Conservation (phyloP, 768 basidiomycete species). For the Kwoniella sp. region DNA sequence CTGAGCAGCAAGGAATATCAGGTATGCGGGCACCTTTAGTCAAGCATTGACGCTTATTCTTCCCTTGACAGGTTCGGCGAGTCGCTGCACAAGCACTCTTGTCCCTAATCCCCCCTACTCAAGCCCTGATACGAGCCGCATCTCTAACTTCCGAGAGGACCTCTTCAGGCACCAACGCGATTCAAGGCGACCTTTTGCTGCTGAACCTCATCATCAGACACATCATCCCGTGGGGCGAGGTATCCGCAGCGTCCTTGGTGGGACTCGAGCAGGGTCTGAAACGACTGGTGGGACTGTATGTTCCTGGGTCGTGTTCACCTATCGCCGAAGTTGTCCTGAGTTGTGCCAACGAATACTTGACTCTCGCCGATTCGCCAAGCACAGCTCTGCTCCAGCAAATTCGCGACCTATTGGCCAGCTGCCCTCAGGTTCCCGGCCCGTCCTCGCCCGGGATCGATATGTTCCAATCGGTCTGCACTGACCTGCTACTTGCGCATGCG, state of each 20-base stretch:
- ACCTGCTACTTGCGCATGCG: background rate
- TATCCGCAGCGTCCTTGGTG: background rate
- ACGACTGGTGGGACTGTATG: background rate
- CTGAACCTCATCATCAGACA: slow-evolving; percentile 8
- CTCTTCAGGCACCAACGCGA: background rate
- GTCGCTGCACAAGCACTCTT: slow-evolving; percentile 42
- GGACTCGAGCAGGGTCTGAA: background rate
- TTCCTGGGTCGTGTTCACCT: slow-evolving; percentile 2
- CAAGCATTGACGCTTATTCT: background rate
- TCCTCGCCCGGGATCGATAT: slow-evolving; percentile 2
- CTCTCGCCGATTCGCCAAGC: no score
- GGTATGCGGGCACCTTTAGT: slow-evolving; percentile 9
- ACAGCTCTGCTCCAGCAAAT: no score
- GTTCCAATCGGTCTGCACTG: background rate
- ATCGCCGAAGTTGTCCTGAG: slow-evolving; percentile 7
- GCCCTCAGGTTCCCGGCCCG: no score
- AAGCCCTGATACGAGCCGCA: slow-evolving; percentile 9
- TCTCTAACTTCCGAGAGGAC: background rate
- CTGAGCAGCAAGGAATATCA: slow-evolving; percentile 35
- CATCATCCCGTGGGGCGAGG: slow-evolving; percentile 7
- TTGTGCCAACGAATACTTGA: slow-evolving; percentile 1
- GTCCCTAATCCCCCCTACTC: slow-evolving; percentile 20
- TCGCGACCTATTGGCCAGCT: no score
- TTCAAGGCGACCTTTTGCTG: slow-evolving; percentile 11
- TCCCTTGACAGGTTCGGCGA: slow-evolving; percentile 27